phyloP scores from a whole-genome alignment of 371 early-diverging fungal species.

The Syncephalastrum contaminatum region DNA sequence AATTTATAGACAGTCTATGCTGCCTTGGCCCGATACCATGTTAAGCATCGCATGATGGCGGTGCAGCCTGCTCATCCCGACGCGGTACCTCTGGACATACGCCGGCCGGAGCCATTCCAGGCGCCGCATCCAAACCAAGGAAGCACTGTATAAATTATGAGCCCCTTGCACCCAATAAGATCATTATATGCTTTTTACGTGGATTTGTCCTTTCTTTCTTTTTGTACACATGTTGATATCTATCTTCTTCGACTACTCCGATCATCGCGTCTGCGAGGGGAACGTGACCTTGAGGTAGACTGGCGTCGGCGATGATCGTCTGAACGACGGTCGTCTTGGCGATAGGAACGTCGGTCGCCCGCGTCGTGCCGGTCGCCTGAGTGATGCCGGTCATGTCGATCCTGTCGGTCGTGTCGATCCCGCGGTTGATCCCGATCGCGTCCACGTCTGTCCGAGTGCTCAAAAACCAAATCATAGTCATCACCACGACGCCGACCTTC shows the following conservation, averaged over 20 bases:
- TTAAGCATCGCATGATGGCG: too few relatives aligned
- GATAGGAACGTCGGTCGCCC: constrained; percentile 10
- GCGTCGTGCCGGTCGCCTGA: constrained; percentile 2
- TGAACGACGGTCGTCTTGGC: constrained; percentile 10
- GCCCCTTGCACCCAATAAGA: too few relatives aligned
- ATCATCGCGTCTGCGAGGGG: constrained; percentile 9
- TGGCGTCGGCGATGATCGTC: constrained; percentile 4
- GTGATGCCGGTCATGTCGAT: constrained; percentile 4
- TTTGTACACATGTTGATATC: too few relatives aligned
- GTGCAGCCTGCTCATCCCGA: too few relatives aligned
- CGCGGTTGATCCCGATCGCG: constrained; percentile 6
- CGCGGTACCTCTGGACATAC: too few relatives aligned
- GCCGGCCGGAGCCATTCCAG: too few relatives aligned
- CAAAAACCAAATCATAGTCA: constrained; percentile 48
- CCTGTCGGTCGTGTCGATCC: constrained; percentile 11
- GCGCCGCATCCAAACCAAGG: too few relatives aligned
- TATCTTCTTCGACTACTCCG: not conserved
- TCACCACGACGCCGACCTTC: constrained; percentile 23
- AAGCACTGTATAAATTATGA: too few relatives aligned
- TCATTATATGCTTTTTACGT: too few relatives aligned
- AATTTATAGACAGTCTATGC: too few relatives aligned
- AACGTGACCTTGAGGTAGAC: constrained; percentile 10
- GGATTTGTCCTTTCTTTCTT: too few relatives aligned
- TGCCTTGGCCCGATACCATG: too few relatives aligned
- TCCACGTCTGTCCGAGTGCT: constrained; percentile 13